Base-by-base conservation (phyloP, 192 early-diverging fungal species). In the Backusella sp. region DNA sequence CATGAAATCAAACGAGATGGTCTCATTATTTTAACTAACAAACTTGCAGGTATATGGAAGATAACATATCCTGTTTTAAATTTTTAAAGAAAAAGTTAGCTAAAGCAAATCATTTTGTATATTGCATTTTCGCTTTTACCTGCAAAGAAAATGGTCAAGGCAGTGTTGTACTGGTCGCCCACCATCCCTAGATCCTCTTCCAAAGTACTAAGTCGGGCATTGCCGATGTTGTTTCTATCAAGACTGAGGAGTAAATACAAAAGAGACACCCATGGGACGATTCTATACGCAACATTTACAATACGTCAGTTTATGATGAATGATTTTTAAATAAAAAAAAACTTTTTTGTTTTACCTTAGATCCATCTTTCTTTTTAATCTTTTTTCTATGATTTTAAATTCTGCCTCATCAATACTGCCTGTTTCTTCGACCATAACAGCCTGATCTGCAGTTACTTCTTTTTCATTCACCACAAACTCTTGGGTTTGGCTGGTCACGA, bases 181-280 rank as follows among this genome's bases (percentile, higher is more conserved):
- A 36, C 52, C 5, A 80, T 17, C 32, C 68, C 36, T 7, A 80
- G 28, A 73, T 80, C 79, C 15, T 62, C 37, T 42, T 80, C 79
- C 23, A 80, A 19, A 15, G 70, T 19, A 21, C 79, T 66, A 17
- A 76, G 70, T 7, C 74, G 39, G 12, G 79, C 79, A 76, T 79
- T 79, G 19, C 78, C 78, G 44, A 79, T 79, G 34, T 79, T 79
- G 34, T 76, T 76, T 76, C 74, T 65, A 68, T 76, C 74, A 28
- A 76, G 42, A 67, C 74, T 76, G n/a, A 76, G 49, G 28, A 76
- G 21, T 44, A 76, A 36, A 30, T 76, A 76, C 1, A 76, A 67
- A 69, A 76, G 4, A 49, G 74, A 42, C 32, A 76, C 7, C 74
- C 74, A 76, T 11, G 74, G 74, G n/a, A 76, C 53, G 39, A 76